These are phyloP conservation scores for Notholithocarpus densiflorus DNA, from an alignment of 306 rosid genomes.

Conservation along the genomic window DNA sequence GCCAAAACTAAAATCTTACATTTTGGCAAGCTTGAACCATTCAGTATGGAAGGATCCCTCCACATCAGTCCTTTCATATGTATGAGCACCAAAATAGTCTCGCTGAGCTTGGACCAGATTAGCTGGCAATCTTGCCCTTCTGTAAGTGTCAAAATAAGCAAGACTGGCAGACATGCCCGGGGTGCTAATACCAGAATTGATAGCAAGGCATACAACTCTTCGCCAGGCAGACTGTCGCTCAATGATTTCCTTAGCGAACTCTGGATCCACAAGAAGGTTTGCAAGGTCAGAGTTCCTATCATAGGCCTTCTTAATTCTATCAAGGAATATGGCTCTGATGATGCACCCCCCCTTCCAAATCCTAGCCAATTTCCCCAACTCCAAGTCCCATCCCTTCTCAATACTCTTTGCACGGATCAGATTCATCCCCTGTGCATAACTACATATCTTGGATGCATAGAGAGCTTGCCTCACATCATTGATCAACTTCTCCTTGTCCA, in stretches of 20 bases:
- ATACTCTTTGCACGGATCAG: conserved; percentile 84
- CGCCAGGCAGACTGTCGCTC: conserved; percentile 90
- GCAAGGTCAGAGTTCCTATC: conserved; percentile 76
- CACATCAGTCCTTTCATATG: conserved; percentile 66
- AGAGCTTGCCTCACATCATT: conserved; percentile 90
- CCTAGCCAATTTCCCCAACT: conserved; percentile 80
- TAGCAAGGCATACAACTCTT: conserved; percentile 80
- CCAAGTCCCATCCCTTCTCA: conserved; percentile 81
- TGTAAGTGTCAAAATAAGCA: conserved; percentile 77
- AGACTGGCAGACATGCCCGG: conserved; percentile 97
- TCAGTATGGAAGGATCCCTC: conserved; percentile 92
- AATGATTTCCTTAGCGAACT: conserved; percentile 81
- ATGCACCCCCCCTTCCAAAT: conserved; percentile 98
- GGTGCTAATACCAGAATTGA: conserved; percentile 80
- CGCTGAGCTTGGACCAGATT: conserved; percentile 94
- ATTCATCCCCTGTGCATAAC: conserved; percentile 98
- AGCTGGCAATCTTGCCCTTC: conserved; percentile 81
- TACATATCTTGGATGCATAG: conserved; percentile 87
- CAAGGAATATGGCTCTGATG: conserved; percentile 77
- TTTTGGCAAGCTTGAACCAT: conserved; percentile 86
- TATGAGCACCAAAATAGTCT: conserved; percentile 94
- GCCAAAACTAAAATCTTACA: conserved; percentile 38
- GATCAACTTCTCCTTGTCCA: conserved; percentile 71
- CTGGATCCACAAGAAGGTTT: conserved; percentile 91
- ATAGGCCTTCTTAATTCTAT: conserved; percentile 84